Base-by-base conservation (phyloP, 2,329 filamentous ascomycete species). In the Xylariaceae sp. region DNA sequence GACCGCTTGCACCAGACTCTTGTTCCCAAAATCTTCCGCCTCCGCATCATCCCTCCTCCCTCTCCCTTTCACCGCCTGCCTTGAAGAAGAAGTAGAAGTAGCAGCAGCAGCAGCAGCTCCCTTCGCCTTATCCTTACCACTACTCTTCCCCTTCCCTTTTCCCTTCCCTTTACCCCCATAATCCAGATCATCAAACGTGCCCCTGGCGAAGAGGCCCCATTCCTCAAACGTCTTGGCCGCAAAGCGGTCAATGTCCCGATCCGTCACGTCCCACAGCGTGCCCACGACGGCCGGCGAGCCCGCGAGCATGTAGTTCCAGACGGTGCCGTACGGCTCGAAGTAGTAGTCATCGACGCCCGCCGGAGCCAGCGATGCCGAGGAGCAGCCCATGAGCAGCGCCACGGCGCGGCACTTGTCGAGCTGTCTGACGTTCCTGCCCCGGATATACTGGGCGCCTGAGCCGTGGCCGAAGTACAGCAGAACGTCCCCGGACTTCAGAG, bases 221-320 rank as follows among this genome's bases (percentile, higher is more conserved):
- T 83, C 74, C 58, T 92, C 85, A 59, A 95, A 85, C 3, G 85
- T 70, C 17, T 75, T 72, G 23, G 83, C 79, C 0, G 89, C 85
- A 61, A 95, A 94, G 13, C 89, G 84, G 66, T 98, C 94, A 60
- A 96, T 95, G 61, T 98, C 92, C 55, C 86, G 86, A 60, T 98
- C 92, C 8, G 92, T 98, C 34, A 98, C 92, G 62, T 98, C 92
- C 92, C 92, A 98, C 26, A 98, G 70, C 12, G 89, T 96, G 31
- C 88, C 92, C 2, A 97, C 81, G 8, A 97, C 78, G 0, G 90
- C 88, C 3, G 88, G 88, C 51, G 76, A 80, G 1, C 88, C 90
- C 0, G 88, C 89, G 51, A 90, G 81, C 64, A 98, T 81, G 65
- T 97, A 97, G 53, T 89, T 88, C 66, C 89, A 81, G 16, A 92